Percentiles rank a stretch among this genome's conserved stretches.
These are phyloP conservation scores for Populus hybrid DNA, from an alignment of 441 rosid genomes.

Conservation along the genomic window DNA sequence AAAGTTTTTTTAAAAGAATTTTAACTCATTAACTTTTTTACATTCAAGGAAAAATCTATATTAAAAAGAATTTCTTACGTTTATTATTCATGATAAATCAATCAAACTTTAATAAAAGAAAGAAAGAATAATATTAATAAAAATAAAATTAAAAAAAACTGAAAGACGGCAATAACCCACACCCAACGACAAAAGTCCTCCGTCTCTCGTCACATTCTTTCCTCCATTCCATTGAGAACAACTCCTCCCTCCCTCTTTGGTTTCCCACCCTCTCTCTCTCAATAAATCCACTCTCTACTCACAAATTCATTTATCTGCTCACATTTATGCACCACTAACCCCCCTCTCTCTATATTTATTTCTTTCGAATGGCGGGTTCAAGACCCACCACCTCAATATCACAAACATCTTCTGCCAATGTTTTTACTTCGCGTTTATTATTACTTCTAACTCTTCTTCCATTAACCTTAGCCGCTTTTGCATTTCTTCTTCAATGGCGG, in stretches of 20 bases:
- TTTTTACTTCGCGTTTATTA: slow-evolving; percentile 49
- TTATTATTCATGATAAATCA: no score
- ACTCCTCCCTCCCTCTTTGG: neutral
- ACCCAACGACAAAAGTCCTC: neutral
- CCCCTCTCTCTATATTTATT: neutral
- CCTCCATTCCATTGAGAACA: neutral
- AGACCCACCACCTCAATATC: slow-evolving; percentile 31
- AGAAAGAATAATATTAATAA: no score
- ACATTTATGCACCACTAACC: neutral
- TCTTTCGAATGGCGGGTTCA: slow-evolving; percentile 46
- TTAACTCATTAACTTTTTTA: no score
- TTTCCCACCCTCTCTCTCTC: neutral
- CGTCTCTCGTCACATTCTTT: neutral
- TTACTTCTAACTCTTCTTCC: slow-evolving; percentile 62
- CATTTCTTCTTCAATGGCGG: slow-evolving; percentile 83
- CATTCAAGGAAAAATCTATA: no score
- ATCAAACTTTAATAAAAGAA: no score
- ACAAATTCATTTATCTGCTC: neutral
- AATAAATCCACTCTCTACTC: neutral
- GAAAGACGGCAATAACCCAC: no score
- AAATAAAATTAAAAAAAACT: no score
- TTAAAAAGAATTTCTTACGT: no score
- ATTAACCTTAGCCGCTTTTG: slow-evolving; percentile 61
- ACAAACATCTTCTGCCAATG: slow-evolving; percentile 18
- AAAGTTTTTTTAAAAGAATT: no score